Percentiles rank a stretch among this genome's conserved stretches.
Evolutionary conservation across 495 filamentous ascomycete species (phyloP).

Genomic region (Penicillium herquei): DNA sequence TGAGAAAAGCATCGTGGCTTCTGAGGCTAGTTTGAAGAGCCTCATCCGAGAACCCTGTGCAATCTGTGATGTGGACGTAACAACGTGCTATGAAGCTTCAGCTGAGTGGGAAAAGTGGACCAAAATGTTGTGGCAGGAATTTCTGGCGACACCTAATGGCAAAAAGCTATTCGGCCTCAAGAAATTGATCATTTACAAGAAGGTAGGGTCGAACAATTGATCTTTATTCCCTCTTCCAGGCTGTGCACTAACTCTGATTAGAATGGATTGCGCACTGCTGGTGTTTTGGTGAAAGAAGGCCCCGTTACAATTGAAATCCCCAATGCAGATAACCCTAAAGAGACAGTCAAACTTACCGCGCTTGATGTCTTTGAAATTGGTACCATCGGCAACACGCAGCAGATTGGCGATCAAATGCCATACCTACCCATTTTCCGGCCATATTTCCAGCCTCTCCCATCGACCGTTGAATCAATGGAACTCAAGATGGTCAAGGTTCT

Average conservation of each 20-base stretch:
- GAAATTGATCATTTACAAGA: slow-evolving; percentile 71
- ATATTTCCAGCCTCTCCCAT: slow-evolving; percentile 59
- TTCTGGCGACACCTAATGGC: slow-evolving; percentile 73
- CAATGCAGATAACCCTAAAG: no score
- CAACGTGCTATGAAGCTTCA: slow-evolving; percentile 73
- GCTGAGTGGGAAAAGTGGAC: slow-evolving; percentile 75
- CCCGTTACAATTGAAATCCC: slow-evolving; percentile 28
- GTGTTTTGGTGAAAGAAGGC: slow-evolving; percentile 76
- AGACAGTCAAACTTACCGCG: no score
- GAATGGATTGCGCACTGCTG: slow-evolving; percentile 76
- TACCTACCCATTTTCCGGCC: slow-evolving; percentile 66
- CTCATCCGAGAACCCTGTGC: slow-evolving; percentile 82
- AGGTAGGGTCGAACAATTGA: slow-evolving; percentile 36
- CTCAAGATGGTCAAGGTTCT: slow-evolving; percentile 65
- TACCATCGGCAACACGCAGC: slow-evolving; percentile 57
- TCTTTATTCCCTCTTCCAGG: no score
- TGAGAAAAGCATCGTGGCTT: slow-evolving; percentile 89
- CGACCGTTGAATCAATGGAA: slow-evolving; percentile 52
- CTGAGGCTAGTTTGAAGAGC: slow-evolving; percentile 85
- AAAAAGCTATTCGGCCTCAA: slow-evolving; percentile 72
- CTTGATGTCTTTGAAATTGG: slow-evolving; percentile 69
- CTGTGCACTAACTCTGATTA: slow-evolving; percentile 31
- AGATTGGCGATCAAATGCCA: slow-evolving; percentile 75
- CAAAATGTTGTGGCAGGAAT: slow-evolving; percentile 65
- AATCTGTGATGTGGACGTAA: slow-evolving; percentile 77